phyloP scores from a whole-genome alignment of 352 stramenopile species.

The Pilasporangium apinafurcum region DNA sequence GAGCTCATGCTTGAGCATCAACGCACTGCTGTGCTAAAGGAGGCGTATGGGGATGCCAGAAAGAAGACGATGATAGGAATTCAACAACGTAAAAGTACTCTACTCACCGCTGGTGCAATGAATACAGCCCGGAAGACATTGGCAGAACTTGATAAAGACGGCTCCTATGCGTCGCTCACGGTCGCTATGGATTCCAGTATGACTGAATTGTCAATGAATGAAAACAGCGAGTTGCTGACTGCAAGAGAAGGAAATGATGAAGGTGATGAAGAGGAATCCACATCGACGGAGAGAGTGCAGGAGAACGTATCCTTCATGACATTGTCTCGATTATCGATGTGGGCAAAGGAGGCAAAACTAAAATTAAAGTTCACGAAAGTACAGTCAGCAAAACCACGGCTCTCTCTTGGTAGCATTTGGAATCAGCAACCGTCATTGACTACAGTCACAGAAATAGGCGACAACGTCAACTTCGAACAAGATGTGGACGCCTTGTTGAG shows the following conservation, averaged over 20 bases:
- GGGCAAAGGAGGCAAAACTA: slow-evolving; percentile 46
- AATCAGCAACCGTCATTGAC: not conserved
- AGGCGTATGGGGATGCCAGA: slow-evolving; percentile 47
- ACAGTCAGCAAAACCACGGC: not conserved
- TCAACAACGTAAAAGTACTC: slow-evolving; percentile 39
- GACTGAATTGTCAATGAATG: not conserved
- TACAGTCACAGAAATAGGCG: slow-evolving; percentile 3
- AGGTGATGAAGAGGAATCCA: slow-evolving; percentile 13
- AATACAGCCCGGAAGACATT: no score
- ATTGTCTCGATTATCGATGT: slow-evolving; percentile 44
- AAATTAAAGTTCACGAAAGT: slow-evolving; percentile 23
- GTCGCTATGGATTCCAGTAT: slow-evolving; percentile 33
- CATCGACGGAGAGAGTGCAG: slow-evolving; percentile 14
- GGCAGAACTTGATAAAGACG: slow-evolving; percentile 38
- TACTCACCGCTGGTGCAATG: slow-evolving; percentile 12
- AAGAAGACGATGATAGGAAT: slow-evolving; percentile 50
- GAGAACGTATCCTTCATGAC: slow-evolving; percentile 63
- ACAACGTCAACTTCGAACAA: slow-evolving; percentile 25
- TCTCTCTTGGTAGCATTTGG: not conserved
- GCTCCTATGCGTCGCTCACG: slow-evolving; percentile 47
- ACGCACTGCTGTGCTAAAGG: slow-evolving; percentile 51
- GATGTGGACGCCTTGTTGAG: slow-evolving; percentile 34
- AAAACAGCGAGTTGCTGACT: slow-evolving; percentile 3
- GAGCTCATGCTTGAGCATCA: slow-evolving; percentile 72
- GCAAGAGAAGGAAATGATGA: slow-evolving; percentile 19